phyloP scores from a whole-genome alignment of 805 yeast genomes.

The Peterozyma xylosa region DNA sequence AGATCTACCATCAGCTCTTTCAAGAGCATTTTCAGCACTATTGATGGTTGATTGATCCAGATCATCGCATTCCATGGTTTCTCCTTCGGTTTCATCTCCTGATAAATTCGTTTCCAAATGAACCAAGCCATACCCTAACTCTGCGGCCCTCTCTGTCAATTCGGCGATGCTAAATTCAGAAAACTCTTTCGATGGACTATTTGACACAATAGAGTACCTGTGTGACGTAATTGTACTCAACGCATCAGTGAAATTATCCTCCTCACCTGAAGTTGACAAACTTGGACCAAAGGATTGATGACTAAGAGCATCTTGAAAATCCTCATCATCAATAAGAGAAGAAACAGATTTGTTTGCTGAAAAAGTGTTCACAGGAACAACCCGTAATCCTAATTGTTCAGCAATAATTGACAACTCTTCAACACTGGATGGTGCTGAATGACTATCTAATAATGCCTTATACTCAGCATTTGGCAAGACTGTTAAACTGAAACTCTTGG shows the following conservation, averaged over 20 bases:
- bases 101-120: slow-evolving; percentile 16
- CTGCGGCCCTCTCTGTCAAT: slow-evolving; percentile 24
- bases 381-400: slow-evolving; percentile 5
- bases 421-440: background rate
- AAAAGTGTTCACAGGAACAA: slow-evolving; percentile 4
- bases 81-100: slow-evolving; percentile 10
- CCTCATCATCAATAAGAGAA: slow-evolving; percentile 6
- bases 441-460: slow-evolving; percentile 21
- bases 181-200: slow-evolving; percentile 10
- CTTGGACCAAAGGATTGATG: background rate
- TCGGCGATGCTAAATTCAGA: slow-evolving; percentile 9
- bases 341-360: background rate
- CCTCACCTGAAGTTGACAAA: background rate
- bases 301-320: slow-evolving; percentile 11
- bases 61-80: background rate
- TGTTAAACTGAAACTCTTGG: slow-evolving; percentile 34
- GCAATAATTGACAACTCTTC: slow-evolving; percentile 6
- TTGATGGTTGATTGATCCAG: background rate
- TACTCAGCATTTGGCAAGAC: slow-evolving; percentile 39
- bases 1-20: background rate
- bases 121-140: slow-evolving; percentile 25
- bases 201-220: slow-evolving; percentile 3
- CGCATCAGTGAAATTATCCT: background rate
- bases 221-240: too few species aligned
- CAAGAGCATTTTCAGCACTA: background rate